A percentile compares a stretch with the other conserved stretches of the same genome.
Conservation (phyloP, 1,284 basidiomycete genomes). For the Rhodotorula sp. region DNA sequence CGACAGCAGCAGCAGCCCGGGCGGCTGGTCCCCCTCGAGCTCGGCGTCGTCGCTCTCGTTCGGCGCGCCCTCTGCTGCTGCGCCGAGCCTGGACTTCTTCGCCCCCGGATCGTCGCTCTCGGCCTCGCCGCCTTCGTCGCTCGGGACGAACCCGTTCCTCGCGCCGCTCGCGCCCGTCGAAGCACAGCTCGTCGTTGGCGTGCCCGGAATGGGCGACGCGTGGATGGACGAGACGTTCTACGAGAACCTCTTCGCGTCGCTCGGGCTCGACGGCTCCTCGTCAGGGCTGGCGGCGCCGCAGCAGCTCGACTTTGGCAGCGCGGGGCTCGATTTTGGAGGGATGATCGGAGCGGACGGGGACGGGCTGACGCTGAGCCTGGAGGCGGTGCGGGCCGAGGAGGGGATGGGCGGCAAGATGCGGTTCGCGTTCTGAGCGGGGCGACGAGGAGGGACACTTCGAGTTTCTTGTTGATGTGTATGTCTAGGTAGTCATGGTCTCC, state of each 20-base stretch:
- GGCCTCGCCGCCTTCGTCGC: not conserved
- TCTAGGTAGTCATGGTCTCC: not conserved
- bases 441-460: not conserved
- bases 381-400: conserved; percentile 9
- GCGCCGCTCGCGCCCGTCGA: not conserved
- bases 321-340: not conserved
- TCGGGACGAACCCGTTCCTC: not conserved
- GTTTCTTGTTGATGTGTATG: not conserved
- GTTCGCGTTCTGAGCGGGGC: conserved; percentile 2
- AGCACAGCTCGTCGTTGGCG: not conserved
- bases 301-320: not conserved
- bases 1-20: not conserved
- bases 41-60: not conserved
- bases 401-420: not conserved
- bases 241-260: conserved; percentile 19
- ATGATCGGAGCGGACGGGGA: not conserved
- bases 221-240: conserved; percentile 28
- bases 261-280: conserved; percentile 10
- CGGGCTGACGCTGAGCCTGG: conserved; percentile 24
- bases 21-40: not conserved
- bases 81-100: not conserved
- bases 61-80: too few species aligned
- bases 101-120: not conserved
- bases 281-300: too few species aligned
- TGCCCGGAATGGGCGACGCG: conserved; percentile 6